Conservation (phyloP, 805 yeast genomes). For the Zygotorulaspora sp. region DNA sequence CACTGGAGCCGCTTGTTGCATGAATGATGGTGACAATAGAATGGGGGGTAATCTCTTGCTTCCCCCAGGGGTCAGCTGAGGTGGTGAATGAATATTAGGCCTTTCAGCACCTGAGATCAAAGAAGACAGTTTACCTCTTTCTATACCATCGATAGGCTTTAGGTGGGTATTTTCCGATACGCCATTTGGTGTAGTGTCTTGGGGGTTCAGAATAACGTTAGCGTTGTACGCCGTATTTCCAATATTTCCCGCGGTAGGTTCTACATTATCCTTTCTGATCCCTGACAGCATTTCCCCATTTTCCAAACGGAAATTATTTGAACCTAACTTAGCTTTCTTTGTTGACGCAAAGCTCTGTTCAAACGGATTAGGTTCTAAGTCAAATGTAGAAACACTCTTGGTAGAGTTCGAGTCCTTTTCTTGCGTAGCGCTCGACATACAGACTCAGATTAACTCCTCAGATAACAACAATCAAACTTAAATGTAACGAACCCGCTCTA, state of each 20-base stretch:
- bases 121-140: constrained; percentile 6
- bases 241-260: not conserved
- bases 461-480: not conserved
- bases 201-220: not conserved
- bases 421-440: constrained; percentile 9
- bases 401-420: constrained; percentile 38
- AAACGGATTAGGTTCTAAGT: constrained; percentile 90
- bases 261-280: not conserved
- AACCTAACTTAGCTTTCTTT: constrained; percentile 14
- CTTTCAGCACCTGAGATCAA: constrained; percentile 15
- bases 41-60: constrained; percentile 50
- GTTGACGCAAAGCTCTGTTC: constrained; percentile 86
- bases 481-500: too few relatives aligned
- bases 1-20: constrained; percentile 8
- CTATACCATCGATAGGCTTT: constrained; percentile 11
- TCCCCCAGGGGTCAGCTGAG: constrained; percentile 54
- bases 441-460: not conserved
- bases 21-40: constrained; percentile 18
- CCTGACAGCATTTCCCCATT: not conserved
- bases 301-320: not conserved
- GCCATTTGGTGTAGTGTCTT: not conserved
- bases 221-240: not conserved
- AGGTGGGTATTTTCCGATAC: not conserved
- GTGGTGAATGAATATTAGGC: constrained; percentile 36
- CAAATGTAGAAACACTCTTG: constrained; percentile 51